phyloP scores from a whole-genome alignment of 805 yeast species.

The Ogataea pini region DNA sequence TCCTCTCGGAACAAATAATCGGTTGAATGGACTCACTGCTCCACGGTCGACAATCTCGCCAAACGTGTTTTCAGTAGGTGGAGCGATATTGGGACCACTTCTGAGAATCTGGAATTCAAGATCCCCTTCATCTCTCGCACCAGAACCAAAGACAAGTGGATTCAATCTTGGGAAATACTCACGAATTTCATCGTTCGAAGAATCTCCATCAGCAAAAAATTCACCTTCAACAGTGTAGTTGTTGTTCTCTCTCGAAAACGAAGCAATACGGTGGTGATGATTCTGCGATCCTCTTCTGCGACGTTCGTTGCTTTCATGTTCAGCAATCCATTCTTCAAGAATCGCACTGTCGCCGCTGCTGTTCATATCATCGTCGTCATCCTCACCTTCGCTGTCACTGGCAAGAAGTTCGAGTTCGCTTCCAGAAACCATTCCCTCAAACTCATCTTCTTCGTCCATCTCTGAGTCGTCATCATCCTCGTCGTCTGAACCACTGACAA shows the following conservation, averaged over 20 bases:
- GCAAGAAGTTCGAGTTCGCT: slow-evolving; percentile 21
- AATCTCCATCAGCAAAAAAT: slow-evolving; percentile 14
- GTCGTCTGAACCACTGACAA: slow-evolving; percentile 31
- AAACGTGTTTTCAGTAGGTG: slow-evolving; percentile 11
- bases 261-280: slow-evolving; percentile 4
- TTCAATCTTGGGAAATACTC: slow-evolving; percentile 15
- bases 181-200: slow-evolving; percentile 16
- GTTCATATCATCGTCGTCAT: slow-evolving; percentile 14
- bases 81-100: slow-evolving; percentile 9
- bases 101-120: slow-evolving; percentile 13
- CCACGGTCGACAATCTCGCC: slow-evolving; percentile 13
- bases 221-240: slow-evolving; percentile 10
- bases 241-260: slow-evolving; percentile 3
- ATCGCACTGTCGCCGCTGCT: slow-evolving; percentile 32
- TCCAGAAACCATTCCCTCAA: slow-evolving; percentile 23
- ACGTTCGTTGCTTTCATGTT: slow-evolving; percentile 30
- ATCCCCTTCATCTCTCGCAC: slow-evolving; percentile 10
- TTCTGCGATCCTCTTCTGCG: slow-evolving; percentile 16
- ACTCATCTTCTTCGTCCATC: slow-evolving; percentile 27
- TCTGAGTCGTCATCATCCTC: slow-evolving; percentile 24
- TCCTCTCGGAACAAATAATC: slow-evolving; percentile 18
- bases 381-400: slow-evolving; percentile 13
- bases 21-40: slow-evolving; percentile 14
- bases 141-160: slow-evolving; percentile 11
- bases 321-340: slow-evolving; percentile 36